Base-by-base conservation (phyloP, 768 basidiomycete species). In the Lentinula edodes region DNA sequence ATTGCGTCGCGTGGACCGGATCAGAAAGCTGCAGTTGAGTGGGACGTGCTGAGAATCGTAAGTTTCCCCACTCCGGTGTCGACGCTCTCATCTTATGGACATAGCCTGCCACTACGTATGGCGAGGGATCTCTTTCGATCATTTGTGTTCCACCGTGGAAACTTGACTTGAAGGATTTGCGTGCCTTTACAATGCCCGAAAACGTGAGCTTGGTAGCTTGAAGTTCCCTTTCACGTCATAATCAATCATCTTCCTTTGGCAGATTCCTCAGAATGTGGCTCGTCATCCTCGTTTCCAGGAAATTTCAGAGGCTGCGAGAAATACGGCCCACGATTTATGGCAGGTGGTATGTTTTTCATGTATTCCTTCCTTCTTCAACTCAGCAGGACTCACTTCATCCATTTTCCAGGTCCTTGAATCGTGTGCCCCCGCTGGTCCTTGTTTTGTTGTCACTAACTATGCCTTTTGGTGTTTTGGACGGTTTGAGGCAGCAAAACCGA, bases 141-240 rank as follows among this genome's bases (percentile, higher is more conserved):
- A 56, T 56, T 13, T 56, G 55, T 15, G 9, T 56, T 41, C 42
- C 55, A 15, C 55, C 55, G 3, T 56, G 55, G 55, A 56, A 56
- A 56, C 6, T 56, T 5, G 55, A 42, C 16, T 23, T 12, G 12
- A 42, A 56, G 41, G 55, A 56, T 56, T 20, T 56, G 6, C 38
- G 55, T 41, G 55, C 55, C 4, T 53, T 53, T 36, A 15, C 52
- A 5, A 34, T 53, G 5, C 52, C 52, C 16, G 16, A 23, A 5
- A 36, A 12, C 13, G 52, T 53, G 18, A 53, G 28, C 16, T 36
- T 34, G 1, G 12, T 6, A 6, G 28, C 28, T 3, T 28, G 3
- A 28, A 28, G 28, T 5, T 35, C 13, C 6, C 13, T n/a, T n/a
- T 53, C 15, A 16, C 16, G 32, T 5, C 7, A 13, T 35, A 28